Conservation (phyloP, 176 grass and related monocot species). For the Bothriochloa decipiens region DNA sequence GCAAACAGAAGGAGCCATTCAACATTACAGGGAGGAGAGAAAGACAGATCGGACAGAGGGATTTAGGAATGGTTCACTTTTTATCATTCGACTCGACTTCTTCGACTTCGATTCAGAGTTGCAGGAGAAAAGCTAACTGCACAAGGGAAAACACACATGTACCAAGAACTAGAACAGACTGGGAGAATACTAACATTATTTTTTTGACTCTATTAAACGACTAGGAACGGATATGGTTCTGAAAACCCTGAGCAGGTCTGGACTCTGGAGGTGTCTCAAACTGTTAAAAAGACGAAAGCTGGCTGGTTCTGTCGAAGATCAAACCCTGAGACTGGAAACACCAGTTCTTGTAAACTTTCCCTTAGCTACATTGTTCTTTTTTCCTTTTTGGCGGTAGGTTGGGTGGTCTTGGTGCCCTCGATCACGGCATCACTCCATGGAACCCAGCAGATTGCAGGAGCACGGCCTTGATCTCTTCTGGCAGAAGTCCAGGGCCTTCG, state of each 20-base stretch:
- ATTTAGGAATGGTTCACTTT: background rate
- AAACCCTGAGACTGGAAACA: background rate
- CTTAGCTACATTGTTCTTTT: conserved; percentile 32
- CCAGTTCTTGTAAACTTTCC: conserved; percentile 19
- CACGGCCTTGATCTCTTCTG: conserved; percentile 90
- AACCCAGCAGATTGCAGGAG: conserved; percentile 79
- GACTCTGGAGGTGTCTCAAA: background rate
- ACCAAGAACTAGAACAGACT: background rate
- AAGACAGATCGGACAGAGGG: background rate
- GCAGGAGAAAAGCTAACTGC: background rate
- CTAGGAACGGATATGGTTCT: conserved; percentile 27
- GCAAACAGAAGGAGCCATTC: background rate
- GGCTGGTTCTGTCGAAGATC: conserved; percentile 23
- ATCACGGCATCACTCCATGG: conserved; percentile 53
- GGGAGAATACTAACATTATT: conserved; percentile 36
- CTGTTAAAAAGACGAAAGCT: conserved; percentile 8
- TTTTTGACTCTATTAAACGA: background rate
- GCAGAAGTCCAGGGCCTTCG: conserved; percentile 68
- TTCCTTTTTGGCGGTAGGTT: background rate
- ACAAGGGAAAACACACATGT: conserved; percentile 30
- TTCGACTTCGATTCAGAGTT: conserved; percentile 8
- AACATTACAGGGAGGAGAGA: background rate
- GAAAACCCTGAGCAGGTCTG: conserved; percentile 6
- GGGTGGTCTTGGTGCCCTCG: background rate
- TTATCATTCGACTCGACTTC: background rate